A percentile compares a stretch with the other conserved stretches of the same genome.
Evolutionary conservation across 2,329 filamentous ascomycete genomes (phyloP).

Genomic region (Botrytis tulipae): DNA sequence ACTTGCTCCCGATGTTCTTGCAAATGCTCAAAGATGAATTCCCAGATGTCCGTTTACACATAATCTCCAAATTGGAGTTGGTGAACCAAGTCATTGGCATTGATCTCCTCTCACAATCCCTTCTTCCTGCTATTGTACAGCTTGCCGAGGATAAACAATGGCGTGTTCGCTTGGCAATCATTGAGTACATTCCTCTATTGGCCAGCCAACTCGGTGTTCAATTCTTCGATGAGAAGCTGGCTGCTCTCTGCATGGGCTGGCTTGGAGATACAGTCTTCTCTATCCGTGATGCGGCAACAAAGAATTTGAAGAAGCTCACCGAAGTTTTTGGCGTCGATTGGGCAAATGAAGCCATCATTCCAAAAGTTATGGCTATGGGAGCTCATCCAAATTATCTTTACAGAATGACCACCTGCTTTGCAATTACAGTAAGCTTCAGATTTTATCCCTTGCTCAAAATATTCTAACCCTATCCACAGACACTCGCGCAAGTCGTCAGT

Average conservation of each 20-base stretch:
- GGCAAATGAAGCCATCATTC: slow-evolving; percentile 95
- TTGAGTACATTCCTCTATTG: slow-evolving; percentile 96
- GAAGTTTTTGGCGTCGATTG: slow-evolving; percentile 98
- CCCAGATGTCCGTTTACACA: slow-evolving; percentile 95
- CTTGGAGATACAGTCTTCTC: slow-evolving; percentile 98
- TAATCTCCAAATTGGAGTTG: slow-evolving; percentile 98
- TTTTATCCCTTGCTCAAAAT: background rate
- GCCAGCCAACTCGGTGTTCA: slow-evolving; percentile 93
- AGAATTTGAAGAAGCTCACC: slow-evolving; percentile 96
- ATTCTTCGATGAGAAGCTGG: slow-evolving; percentile 98
- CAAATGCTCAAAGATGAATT: slow-evolving; percentile 99
- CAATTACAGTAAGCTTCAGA: slow-evolving; percentile 77
- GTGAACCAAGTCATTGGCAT: slow-evolving; percentile 99
- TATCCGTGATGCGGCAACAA: slow-evolving; percentile 93
- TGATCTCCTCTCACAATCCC: slow-evolving; percentile 90
- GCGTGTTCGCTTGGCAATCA: slow-evolving; percentile 95
- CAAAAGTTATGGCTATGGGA: slow-evolving; percentile 98
- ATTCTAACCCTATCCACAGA: slow-evolving; percentile 53
- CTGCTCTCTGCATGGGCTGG: slow-evolving; percentile 96
- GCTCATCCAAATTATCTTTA: slow-evolving; percentile 98
- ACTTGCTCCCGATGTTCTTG: slow-evolving; percentile 96
- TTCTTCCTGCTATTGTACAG: slow-evolving; percentile 95
- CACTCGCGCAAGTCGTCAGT: slow-evolving; percentile 87
- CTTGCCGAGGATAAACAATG: slow-evolving; percentile 99
- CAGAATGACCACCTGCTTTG: slow-evolving; percentile 99